Conservation (phyloP, 1,284 basidiomycete species). For the Thecaphora frezii region DNA sequence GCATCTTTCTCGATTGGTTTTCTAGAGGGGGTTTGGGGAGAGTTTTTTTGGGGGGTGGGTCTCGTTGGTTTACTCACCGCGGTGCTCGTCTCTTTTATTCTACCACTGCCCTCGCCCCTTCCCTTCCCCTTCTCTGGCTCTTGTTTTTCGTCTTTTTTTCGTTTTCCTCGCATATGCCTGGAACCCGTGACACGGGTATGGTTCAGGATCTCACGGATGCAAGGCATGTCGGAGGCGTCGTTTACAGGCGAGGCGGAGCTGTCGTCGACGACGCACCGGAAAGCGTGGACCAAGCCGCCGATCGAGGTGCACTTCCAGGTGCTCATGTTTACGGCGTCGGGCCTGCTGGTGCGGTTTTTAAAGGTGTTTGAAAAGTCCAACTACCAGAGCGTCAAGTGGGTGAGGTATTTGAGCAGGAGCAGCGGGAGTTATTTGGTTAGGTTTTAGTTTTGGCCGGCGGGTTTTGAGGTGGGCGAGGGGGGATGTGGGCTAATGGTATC, state of each 20-base stretch:
- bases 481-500: too few relatives aligned
- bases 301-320: conserved; percentile 98
- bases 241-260: conserved; percentile 80
- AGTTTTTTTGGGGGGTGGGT: too few relatives aligned
- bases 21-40: too few relatives aligned
- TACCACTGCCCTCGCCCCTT: too few relatives aligned
- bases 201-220: conserved; percentile 80
- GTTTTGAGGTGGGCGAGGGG: too few relatives aligned
- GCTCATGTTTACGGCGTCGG: conserved; percentile 96
- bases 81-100: too few relatives aligned
- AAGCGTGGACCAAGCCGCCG: conserved; percentile 95
- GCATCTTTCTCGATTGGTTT: too few relatives aligned
- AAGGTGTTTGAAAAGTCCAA: conserved; percentile 96
- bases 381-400: conserved; percentile 68
- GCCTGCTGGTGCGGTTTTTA: conserved; percentile 90
- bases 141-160: background rate
- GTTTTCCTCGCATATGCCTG: background rate
- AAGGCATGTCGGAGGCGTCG: conserved; percentile 87
- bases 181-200: background rate
- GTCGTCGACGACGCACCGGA: conserved; percentile 75
- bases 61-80: too few relatives aligned
- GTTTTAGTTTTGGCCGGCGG: too few relatives aligned
- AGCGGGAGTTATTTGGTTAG: conserved; percentile 49
- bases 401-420: conserved; percentile 48
- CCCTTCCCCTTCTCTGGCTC: background rate